Conservation (phyloP, 2,329 filamentous ascomycete genomes). For the Chaetomium strumarium region DNA sequence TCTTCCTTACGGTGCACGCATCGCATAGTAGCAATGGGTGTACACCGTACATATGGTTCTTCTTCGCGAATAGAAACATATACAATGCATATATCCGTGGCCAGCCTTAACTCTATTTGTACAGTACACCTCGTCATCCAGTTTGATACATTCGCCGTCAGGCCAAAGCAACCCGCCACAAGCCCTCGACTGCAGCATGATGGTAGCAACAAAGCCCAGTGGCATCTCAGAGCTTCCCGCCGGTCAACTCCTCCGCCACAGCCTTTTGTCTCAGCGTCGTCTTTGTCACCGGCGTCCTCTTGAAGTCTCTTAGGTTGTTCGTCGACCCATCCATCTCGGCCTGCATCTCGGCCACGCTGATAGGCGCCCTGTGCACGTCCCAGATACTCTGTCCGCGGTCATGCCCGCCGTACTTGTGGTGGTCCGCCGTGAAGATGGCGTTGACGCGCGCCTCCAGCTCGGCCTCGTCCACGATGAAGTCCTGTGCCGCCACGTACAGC, state of each 20-base stretch:
- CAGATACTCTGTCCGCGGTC: slow-evolving; percentile 41
- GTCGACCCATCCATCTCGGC: slow-evolving; percentile 30
- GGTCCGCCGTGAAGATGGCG: slow-evolving; percentile 60
- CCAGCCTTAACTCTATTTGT: slow-evolving; percentile 18
- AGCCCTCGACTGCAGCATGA: neutral
- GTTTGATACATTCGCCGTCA: slow-evolving; percentile 9
- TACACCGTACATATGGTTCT: neutral
- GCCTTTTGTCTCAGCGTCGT: slow-evolving; percentile 47
- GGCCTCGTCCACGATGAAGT: slow-evolving; percentile 78
- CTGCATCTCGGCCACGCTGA: slow-evolving; percentile 42
- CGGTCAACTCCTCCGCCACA: slow-evolving; percentile 54
- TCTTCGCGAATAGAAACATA: neutral
- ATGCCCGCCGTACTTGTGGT: slow-evolving; percentile 38
- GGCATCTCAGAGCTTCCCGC: slow-evolving; percentile 48
- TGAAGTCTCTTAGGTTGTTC: slow-evolving; percentile 32
- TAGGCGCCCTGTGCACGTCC: slow-evolving; percentile 43
- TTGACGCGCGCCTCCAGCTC: slow-evolving; percentile 72
- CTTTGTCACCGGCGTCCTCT: slow-evolving; percentile 37
- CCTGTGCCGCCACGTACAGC: slow-evolving; percentile 80
- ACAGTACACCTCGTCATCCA: slow-evolving; percentile 17
- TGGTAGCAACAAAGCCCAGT: neutral
- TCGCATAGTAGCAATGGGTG: neutral
- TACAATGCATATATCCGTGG: slow-evolving; percentile 11
- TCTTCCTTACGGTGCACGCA: neutral
- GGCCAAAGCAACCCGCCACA: neutral